Conservation (phyloP, 345 rosid genomes). For the Gossypium australe region DNA sequence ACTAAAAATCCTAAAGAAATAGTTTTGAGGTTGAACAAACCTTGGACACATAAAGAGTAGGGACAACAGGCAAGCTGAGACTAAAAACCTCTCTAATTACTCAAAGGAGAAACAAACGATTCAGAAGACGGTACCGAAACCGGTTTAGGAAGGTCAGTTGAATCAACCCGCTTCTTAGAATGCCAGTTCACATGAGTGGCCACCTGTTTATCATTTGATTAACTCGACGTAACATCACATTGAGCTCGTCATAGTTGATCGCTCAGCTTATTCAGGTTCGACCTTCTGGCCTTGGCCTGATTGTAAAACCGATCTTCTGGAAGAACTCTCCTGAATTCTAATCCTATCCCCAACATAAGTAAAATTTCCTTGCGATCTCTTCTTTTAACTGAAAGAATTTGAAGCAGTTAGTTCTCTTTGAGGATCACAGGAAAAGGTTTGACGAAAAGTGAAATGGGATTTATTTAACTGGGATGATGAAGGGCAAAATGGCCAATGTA, state of each 20-base stretch:
- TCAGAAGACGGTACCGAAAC: slow-evolving; percentile 18
- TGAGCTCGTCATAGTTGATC: slow-evolving; percentile 38
- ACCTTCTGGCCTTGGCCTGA: slow-evolving; percentile 32
- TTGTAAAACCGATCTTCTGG: slow-evolving; percentile 46
- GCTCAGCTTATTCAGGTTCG: slow-evolving; percentile 27
- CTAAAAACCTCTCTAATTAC: slow-evolving; percentile 52
- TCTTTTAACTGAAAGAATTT: neutral
- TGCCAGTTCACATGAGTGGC: slow-evolving; percentile 15
- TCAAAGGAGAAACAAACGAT: slow-evolving; percentile 21
- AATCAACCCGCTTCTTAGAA: slow-evolving; percentile 20
- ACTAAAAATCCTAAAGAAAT: neutral
- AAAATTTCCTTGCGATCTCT: neutral
- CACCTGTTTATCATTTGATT: slow-evolving; percentile 24
- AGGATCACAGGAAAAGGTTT: neutral
- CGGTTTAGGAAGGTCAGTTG: slow-evolving; percentile 17
- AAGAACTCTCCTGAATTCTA: slow-evolving; percentile 35
- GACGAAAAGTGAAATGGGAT: slow-evolving; percentile 12
- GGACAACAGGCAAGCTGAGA: slow-evolving; percentile 48
- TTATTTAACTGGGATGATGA: slow-evolving; percentile 6
- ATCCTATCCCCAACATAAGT: slow-evolving; percentile 47
- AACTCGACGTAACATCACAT: slow-evolving; percentile 28
- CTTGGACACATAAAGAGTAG: slow-evolving; percentile 46
- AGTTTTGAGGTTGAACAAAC: slow-evolving; percentile 21
- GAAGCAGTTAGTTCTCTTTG: neutral
- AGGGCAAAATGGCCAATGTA: slow-evolving; percentile 20